Percentiles rank a stretch among this genome's conserved stretches.
phyloP scores from a whole-genome alignment of 306 rosid species.

The Lathyrus sativus region DNA sequence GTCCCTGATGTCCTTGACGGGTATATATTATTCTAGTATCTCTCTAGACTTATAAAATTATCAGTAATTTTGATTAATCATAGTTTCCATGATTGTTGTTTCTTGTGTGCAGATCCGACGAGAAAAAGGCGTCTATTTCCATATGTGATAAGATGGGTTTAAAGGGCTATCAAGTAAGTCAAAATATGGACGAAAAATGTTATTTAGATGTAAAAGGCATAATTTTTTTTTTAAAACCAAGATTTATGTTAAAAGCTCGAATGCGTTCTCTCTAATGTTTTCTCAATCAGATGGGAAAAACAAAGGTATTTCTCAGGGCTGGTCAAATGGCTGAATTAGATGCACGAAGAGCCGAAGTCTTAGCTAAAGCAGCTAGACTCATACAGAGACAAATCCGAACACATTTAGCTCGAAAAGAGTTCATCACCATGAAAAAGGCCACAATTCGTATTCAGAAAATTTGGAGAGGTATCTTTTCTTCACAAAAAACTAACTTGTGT shows the following conservation, averaged over 20 bases:
- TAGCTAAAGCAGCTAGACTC: slow-evolving; percentile 71
- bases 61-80: too few relatives aligned
- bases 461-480: slow-evolving; percentile 67
- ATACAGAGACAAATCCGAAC: slow-evolving; percentile 85
- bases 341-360: slow-evolving; percentile 78
- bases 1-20: slow-evolving; percentile 84
- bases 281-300: slow-evolving; percentile 69
- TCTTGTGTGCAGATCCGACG: slow-evolving; percentile 65
- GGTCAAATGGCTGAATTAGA: slow-evolving; percentile 96
- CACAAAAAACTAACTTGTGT: slow-evolving; percentile 13
- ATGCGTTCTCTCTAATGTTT: slow-evolving; percentile 11
- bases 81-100: slow-evolving; percentile 16
- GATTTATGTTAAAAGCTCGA: slow-evolving; percentile 18
- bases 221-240: not conserved
- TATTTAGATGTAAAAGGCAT: slow-evolving; percentile 16
- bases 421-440: slow-evolving; percentile 59
- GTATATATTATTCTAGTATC: slow-evolving; percentile 44
- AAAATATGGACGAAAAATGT: slow-evolving; percentile 25
- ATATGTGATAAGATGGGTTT: slow-evolving; percentile 78
- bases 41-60: not conserved
- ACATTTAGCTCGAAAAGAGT: slow-evolving; percentile 70
- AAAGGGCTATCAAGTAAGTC: slow-evolving; percentile 80
- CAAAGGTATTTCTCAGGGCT: slow-evolving; percentile 88
- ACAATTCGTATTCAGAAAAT: slow-evolving; percentile 64
- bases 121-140: slow-evolving; percentile 73